Base-by-base conservation (phyloP, 139 green algal genomes). In the Chlamydomonas asymmetrica region DNA sequence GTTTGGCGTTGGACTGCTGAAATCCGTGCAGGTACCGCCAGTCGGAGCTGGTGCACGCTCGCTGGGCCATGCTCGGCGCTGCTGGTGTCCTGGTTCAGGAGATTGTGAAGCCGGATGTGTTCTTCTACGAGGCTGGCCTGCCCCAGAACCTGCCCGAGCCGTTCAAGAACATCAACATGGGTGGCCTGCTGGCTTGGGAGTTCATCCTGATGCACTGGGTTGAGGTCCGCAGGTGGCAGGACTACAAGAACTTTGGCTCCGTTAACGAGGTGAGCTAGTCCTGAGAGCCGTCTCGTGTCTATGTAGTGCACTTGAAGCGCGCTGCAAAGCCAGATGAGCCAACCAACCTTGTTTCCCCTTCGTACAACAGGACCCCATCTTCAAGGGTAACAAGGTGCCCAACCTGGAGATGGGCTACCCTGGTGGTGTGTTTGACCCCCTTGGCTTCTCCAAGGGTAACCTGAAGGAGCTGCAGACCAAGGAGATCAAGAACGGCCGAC, bases 401-500 rank as follows among this genome's bases (percentile, higher is more conserved):
- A 94, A 92, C 75, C 78, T 70, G 31, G 77, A 89, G 63, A 84
- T 88, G 75, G 87, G 86, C 75, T 94, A 94, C 84, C 89, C 89
- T n/a, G 91, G 92, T 63, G 92, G 91, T 54, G 71, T 88, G 56
- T 97, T 97, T 76, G 90, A 97, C 88, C 92, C 92, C 38, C 66
- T 94, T 40, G 89, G 89, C 81, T 87, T 92, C 79, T 85, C 81
- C 82, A 94, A 96, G 83, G 89, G 79, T 74, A 74, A 84, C 84
- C 25, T 85, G n/a, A 88, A 86, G 64, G 81, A 88, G 50, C 65
- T 88, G 34, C 91, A 97, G 86, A 83, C 90, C 71, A 93, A 94
- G 88, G 92, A 97, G 87, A 88, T 96, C 74, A 95, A 95, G 90
- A 96, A 97, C 79, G 92, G 88, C 73, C 71, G 71, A 57, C 71